phyloP scores from a whole-genome alignment of 1,284 basidiomycete species.

The Tilletia walkeri region DNA sequence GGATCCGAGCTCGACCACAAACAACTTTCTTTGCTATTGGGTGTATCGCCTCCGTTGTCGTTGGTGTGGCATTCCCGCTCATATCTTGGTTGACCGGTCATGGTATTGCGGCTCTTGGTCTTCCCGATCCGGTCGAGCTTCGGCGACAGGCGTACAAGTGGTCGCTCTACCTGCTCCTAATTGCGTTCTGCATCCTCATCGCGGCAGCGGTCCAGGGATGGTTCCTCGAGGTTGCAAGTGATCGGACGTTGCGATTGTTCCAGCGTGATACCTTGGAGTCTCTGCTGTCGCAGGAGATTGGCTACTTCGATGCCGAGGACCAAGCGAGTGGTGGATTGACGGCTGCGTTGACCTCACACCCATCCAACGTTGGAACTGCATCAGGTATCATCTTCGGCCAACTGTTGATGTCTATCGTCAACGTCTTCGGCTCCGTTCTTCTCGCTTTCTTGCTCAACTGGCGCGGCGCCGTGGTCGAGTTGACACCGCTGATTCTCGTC shows the following conservation, averaged over 20 bases:
- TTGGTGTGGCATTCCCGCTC: slow-evolving; percentile 57
- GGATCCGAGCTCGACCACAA: slow-evolving; percentile 8
- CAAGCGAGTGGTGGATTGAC: slow-evolving; percentile 57
- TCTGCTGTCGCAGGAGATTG: slow-evolving; percentile 49
- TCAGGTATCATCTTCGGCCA: slow-evolving; percentile 57
- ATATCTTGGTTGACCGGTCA: slow-evolving; percentile 51
- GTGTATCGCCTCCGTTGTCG: slow-evolving; percentile 27
- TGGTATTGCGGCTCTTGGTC: slow-evolving; percentile 36
- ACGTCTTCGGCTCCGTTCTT: slow-evolving; percentile 56
- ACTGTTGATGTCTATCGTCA: slow-evolving; percentile 49
- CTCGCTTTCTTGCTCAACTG: slow-evolving; percentile 57
- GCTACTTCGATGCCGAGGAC: slow-evolving; percentile 52
- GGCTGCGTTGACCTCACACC: slow-evolving; percentile 54
- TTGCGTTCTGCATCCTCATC: slow-evolving; percentile 34
- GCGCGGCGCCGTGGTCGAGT: slow-evolving; percentile 53
- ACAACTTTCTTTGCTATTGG: slow-evolving; percentile 36
- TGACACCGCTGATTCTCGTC: slow-evolving; percentile 53
- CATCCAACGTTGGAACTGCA: slow-evolving; percentile 55
- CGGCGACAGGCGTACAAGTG: slow-evolving; percentile 33
- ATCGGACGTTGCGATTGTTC: slow-evolving; percentile 39
- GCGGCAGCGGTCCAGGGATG: slow-evolving; percentile 35
- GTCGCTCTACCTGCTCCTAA: slow-evolving; percentile 44
- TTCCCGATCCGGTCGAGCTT: slow-evolving; percentile 30
- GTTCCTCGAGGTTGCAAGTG: slow-evolving; percentile 48
- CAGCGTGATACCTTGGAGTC: slow-evolving; percentile 41